Evolutionary conservation across 176 grass and related monocot species (phyloP), one percentile per base, ranked within the genome.

Genomic region (Melocanna baccifera): DNA sequence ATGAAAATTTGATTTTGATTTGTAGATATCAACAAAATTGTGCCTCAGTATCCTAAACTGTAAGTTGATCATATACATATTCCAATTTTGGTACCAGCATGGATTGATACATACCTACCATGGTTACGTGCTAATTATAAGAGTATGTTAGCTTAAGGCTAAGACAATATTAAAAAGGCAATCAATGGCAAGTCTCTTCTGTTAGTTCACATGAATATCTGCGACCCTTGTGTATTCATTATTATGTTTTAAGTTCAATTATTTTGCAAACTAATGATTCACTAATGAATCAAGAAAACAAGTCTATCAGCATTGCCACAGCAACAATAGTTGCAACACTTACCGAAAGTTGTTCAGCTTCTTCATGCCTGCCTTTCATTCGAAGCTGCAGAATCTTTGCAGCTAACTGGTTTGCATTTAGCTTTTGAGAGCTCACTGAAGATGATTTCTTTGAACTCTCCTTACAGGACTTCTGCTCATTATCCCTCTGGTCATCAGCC

Each of bases 331-430:
- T 19, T 79, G 19, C 22, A 30, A 72, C 16, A 91, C 96, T 94
- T 80, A 99, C 96, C 72, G 89, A 90, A 89, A 99, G 89, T 86
- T 88, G 76, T 64, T 95, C 91, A 65, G 96, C 96, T 85, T 98
- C 93, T 81, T 91, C 83, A 78, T 90, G 78, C 83, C 94, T 94
- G 61, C 96, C 96, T 93, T 94, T 98, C 91, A 98, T 93, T 66
- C 87, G 87, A 75, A 95, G 91, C 78, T 94, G 93, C 73, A 99
- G 86, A 80, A 99, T 71, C 58, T 99, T 95, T 57, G 93, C 93
- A 75, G 93, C 93, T 79, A 99, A 64, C 58, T 99, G 93, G 86
- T 99, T 99, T 79, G 91, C 88, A 87, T 85, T 99, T 83, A 95
- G 61, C 30, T 74, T 91, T 81, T 92, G 91, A 65, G 61, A 69